Conservation (phyloP, 805 yeast species). For the Helenozyma rhizophorensis region DNA sequence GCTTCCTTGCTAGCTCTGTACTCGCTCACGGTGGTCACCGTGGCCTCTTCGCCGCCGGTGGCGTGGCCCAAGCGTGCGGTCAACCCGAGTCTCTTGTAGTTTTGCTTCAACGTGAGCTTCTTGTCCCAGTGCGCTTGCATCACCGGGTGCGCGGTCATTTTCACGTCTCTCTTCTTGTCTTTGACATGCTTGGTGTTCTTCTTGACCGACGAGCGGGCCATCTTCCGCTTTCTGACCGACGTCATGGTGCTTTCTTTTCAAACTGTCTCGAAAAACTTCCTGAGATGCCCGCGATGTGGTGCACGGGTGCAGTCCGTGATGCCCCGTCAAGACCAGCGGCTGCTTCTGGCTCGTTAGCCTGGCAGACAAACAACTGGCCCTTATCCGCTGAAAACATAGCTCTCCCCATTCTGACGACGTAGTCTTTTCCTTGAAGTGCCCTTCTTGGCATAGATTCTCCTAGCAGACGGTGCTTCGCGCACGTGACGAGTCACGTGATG, state of each 20-base stretch:
- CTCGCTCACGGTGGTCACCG: slow-evolving; percentile 37
- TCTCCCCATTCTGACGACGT: no score
- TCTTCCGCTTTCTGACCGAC: slow-evolving; percentile 82
- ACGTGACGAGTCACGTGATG: no score
- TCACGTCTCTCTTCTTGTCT: slow-evolving; percentile 64
- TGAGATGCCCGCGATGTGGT: no score
- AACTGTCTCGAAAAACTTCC: no score
- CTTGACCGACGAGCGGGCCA: slow-evolving; percentile 64
- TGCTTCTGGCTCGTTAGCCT: no score
- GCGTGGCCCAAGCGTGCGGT: slow-evolving; percentile 45
- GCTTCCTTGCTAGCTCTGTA: slow-evolving; percentile 22
- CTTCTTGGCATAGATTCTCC: no score
- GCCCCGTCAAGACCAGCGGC: no score
- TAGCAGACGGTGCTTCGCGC: no score
- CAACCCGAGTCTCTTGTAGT: slow-evolving; percentile 79
- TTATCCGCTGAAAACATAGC: no score
- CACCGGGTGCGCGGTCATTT: slow-evolving; percentile 69
- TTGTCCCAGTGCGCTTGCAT: slow-evolving; percentile 91
- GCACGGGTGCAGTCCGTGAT: no score
- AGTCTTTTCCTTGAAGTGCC: no score
- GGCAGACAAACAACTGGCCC: no score
- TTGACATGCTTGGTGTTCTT: slow-evolving; percentile 69
- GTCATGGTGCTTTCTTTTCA: slow-evolving; percentile 47
- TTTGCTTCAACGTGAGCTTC: slow-evolving; percentile 74
- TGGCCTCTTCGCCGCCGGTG: slow-evolving; percentile 77